Base-by-base conservation (phyloP, 768 basidiomycete species). In the Kondoa malvinella region DNA sequence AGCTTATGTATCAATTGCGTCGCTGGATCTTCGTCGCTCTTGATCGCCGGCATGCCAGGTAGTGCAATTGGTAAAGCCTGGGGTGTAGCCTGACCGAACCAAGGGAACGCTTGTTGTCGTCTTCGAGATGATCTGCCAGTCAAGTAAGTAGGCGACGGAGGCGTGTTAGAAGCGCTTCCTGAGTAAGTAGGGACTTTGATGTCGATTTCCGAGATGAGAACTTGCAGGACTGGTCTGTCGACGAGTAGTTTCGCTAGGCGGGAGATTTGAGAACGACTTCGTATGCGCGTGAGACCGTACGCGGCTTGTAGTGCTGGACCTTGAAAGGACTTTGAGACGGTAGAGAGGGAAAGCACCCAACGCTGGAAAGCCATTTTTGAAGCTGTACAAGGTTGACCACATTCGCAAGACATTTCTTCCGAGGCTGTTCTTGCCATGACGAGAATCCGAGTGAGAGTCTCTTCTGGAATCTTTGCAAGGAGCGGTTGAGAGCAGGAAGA, bases 361-460 rank as follows among this genome's bases (percentile, higher is more conserved):
- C 33, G 27, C 61, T 31, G 27, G 8, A 3, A 29, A 27, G 61
- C 27, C 16, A 16, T 63, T 16, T 16, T 17, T 17, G 61, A 63
- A 12, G 14, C 58, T 4, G 12, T 31, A 25, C 58, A 59, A 21
- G 61, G n/a, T 16, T 27, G 30, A 17, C 26, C 30, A 33, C 61
- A 30, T 17, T 32, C 27, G 16, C 30, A 27, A 33, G 27, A 3
- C 29, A 15, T 3, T 16, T 17, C 30, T 33, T 63, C 61, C 17
- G 61, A 17, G 16, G 3, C 15, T 16, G 8, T 3, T 27, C 61
- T 27, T 27, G 61, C 61, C 27, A 27, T 4, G 12, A 4, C n/a
- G 29, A 63, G 32, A 33, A 63, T 63, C 61, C 61, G 15, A 17
- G 61, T 63, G 3, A 63, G 61, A 27, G 61, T 63, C n/a, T 63